phyloP scores from a whole-genome alignment of 208 protist genomes.

The Eutreptiella sp. region DNA sequence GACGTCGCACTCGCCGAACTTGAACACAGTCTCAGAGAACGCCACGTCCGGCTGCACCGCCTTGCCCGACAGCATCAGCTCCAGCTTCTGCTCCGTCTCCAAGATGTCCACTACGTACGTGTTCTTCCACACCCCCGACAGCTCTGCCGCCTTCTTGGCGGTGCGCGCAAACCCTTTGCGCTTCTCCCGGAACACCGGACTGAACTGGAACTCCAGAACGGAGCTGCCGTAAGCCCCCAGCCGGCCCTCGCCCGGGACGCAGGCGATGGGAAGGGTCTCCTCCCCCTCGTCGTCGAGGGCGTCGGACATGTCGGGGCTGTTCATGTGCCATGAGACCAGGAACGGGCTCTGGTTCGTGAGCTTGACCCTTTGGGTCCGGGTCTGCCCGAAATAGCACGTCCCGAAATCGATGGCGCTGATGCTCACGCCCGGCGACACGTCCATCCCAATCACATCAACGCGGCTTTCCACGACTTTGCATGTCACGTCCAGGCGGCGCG shows the following conservation, averaged over 20 bases:
- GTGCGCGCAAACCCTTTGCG: conserved; percentile 43
- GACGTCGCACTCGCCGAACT: conserved; percentile 60
- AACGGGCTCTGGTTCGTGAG: conserved; percentile 63
- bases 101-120: conserved; percentile 69
- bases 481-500: conserved; percentile 40
- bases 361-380: conserved; percentile 42
- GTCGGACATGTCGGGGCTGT: conserved; percentile 45
- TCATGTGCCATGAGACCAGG: conserved; percentile 69
- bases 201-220: conserved; percentile 57
- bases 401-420: conserved; percentile 53
- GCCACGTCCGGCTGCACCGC: conserved; percentile 55
- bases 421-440: conserved; percentile 48
- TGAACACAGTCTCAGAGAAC: conserved; percentile 55
- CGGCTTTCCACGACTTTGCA: conserved; percentile 67
- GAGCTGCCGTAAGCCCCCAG: conserved; percentile 49
- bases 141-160: conserved; percentile 27
- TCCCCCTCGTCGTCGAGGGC: conserved; percentile 40
- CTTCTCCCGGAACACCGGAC: conserved; percentile 44
- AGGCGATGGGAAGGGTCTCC: conserved; percentile 51
- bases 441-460: conserved; percentile 54
- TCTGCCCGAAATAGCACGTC: conserved; percentile 58
- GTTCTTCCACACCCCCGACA: conserved; percentile 47
- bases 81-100: conserved; percentile 70
- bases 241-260: conserved; percentile 57
- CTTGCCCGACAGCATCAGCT: conserved; percentile 57